Conservation (phyloP, 2,329 filamentous ascomycete genomes). For the Colletotrichum sp. region DNA sequence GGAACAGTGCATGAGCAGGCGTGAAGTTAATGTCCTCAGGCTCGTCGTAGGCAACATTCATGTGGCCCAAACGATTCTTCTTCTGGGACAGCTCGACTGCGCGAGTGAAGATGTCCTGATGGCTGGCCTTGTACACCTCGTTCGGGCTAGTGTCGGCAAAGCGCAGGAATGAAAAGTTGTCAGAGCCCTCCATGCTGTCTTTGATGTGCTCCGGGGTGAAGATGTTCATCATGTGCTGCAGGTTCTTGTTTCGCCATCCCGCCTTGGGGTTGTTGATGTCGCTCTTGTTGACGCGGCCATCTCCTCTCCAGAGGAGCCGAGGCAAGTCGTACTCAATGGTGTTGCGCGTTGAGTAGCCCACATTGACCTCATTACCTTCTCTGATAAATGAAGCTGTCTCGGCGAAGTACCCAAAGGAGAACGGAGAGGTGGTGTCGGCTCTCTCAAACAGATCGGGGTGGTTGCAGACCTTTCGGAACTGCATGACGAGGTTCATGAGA, state of each 20-base stretch:
- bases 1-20: constrained; percentile 80
- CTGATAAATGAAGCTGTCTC: constrained; percentile 95
- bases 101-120: constrained; percentile 74
- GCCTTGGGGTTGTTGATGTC: constrained; percentile 75
- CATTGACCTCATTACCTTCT: constrained; percentile 79
- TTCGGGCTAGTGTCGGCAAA: constrained; percentile 79
- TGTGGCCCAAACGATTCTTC: constrained; percentile 64
- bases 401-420: constrained; percentile 84
- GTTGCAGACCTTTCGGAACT: constrained; percentile 99
- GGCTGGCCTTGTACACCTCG: constrained; percentile 75
- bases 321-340: constrained; percentile 86
- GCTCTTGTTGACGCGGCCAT: constrained; percentile 76
- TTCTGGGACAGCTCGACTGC: constrained; percentile 65
- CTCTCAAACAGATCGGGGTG: constrained; percentile 97
- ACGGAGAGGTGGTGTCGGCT: constrained; percentile 87
- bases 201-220: constrained; percentile 83
- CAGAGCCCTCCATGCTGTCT: constrained; percentile 62
- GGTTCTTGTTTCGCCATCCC: constrained; percentile 79
- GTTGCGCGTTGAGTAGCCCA: constrained; percentile 88
- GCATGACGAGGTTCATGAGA: constrained; percentile 99
- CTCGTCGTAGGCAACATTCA: constrained; percentile 75
- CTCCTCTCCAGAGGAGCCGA: constrained; percentile 79
- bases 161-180: constrained; percentile 86
- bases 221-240: constrained; percentile 86
- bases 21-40: constrained; percentile 65